Evolutionary conservation across 2,329 filamentous ascomycete species (phyloP), one percentile per base, ranked within the genome.

Genomic region (Colletotrichum sp.): DNA sequence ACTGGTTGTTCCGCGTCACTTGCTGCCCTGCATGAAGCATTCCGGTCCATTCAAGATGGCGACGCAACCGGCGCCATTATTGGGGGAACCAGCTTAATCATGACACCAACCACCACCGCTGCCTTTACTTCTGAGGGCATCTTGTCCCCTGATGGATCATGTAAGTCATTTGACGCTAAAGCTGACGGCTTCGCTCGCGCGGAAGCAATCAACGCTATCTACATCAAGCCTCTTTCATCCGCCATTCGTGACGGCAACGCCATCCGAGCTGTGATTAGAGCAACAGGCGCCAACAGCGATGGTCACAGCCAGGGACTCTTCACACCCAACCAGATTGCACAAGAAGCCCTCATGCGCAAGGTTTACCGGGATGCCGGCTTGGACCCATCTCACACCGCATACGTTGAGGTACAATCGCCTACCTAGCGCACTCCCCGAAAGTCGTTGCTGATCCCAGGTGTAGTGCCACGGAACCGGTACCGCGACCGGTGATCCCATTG

Each of bases 401-500:
- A 63, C 1, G 68, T 70, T 16, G 68, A 70, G 25, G 68, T 70
- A 70, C 32, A 1, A 69, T 83, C 39, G 74, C 85, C 44, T 22
- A 22, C 3, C 44, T 52, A 0, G 6, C n/a, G 12, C n/a, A 3
- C n/a, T 52, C 6, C 0, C 19, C 39, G 19, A 22, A 8, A 52
- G 11, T 5, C 12, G 0, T 52, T 22, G 6, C 44, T 52, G n/a
- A 52, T 0, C n/a, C 44, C 11, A 22, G 44, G 0, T 2, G 84
- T n/a, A 70, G 71, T 81, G 80, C 12, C 86, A 87, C 59, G 85
- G 84, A 6, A 86, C 85, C 1, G 85, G 85, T 1, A 87, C 86
- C 4, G 60, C 64, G 7, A 80, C 80, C 2, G 91, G 90, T 4
- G 90, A 92, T 74, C 89, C 90, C 0, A 75, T 81, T 0, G 86